These are phyloP conservation scores for Volvox africanus DNA, from an alignment of 139 green algal species.

Conservation along the genomic window DNA sequence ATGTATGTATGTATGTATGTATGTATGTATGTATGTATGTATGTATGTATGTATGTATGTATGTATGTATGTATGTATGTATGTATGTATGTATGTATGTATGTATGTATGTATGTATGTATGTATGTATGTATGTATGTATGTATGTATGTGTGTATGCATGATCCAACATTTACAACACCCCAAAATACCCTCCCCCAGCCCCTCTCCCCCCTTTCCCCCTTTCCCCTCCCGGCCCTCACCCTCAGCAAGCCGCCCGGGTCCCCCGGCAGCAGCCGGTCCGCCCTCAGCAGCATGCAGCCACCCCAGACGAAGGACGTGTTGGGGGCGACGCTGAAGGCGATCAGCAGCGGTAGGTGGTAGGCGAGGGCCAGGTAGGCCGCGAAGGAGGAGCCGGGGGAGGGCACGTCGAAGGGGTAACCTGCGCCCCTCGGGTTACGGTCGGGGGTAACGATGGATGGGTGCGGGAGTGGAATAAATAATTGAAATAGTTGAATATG, in stretches of 20 bases:
- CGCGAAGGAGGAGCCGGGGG: constrained; percentile 56
- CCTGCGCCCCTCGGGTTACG: constrained; percentile 62
- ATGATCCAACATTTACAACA: too few species aligned
- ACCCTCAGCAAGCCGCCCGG: constrained; percentile 69
- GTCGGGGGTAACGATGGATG: too few species aligned
- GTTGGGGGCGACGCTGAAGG: constrained; percentile 73
- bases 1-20: background rate
- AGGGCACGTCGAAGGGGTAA: constrained; percentile 91
- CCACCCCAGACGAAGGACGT: constrained; percentile 91
- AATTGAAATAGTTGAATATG: too few species aligned
- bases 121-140: background rate
- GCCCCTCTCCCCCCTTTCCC: background rate
- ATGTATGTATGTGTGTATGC: too few species aligned
- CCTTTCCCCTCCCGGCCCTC: background rate
- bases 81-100: background rate
- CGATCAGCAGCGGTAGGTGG: constrained; percentile 88
- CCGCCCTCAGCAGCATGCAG: constrained; percentile 88
- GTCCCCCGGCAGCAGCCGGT: constrained; percentile 65
- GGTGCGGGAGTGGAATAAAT: background rate
- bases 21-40: background rate
- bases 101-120: background rate
- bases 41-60: background rate
- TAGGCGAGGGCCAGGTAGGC: constrained; percentile 76
- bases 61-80: background rate
- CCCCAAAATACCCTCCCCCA: background rate